Conservation (phyloP, 2,329 filamentous ascomycete genomes). For the Cryphonectria parasitica region DNA sequence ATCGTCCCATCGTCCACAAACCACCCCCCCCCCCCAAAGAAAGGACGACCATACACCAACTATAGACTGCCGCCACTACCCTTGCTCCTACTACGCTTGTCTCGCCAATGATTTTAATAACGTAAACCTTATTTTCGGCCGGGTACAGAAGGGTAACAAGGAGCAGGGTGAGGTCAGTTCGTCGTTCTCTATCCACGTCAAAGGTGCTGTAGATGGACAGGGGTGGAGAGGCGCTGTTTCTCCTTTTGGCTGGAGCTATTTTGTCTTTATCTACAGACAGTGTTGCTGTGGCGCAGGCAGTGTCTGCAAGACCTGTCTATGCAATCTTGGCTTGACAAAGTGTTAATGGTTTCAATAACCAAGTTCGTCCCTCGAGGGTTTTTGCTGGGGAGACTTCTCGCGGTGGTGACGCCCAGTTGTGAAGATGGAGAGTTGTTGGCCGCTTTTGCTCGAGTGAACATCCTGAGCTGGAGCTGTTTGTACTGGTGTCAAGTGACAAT, state of each 20-base stretch:
- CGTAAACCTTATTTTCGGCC: not conserved
- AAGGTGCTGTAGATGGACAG: not conserved
- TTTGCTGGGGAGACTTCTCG: not conserved
- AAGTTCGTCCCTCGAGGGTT: no score
- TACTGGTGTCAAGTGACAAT: not conserved
- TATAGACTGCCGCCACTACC: not conserved
- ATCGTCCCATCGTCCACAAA: not conserved
- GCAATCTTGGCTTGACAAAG: not conserved
- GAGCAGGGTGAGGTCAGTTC: not conserved
- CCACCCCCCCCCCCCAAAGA: not conserved
- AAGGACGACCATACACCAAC: not conserved
- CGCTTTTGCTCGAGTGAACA: not conserved
- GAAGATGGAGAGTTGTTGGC: not conserved
- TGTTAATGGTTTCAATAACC: not conserved
- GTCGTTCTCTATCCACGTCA: not conserved
- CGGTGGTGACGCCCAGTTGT: not conserved
- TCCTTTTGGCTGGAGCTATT: not conserved
- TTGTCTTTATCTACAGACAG: not conserved
- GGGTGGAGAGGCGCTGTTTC: not conserved
- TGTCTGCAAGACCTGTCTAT: not conserved
- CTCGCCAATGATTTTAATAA: conserved; percentile 1
- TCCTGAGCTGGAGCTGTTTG: not conserved
- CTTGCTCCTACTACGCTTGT: conserved; percentile 12
- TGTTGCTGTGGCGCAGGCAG: not conserved
- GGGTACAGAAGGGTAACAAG: no score